These are phyloP conservation scores for Trichosanthes truncata DNA, from an alignment of 306 rosid genomes.

Conservation along the genomic window DNA sequence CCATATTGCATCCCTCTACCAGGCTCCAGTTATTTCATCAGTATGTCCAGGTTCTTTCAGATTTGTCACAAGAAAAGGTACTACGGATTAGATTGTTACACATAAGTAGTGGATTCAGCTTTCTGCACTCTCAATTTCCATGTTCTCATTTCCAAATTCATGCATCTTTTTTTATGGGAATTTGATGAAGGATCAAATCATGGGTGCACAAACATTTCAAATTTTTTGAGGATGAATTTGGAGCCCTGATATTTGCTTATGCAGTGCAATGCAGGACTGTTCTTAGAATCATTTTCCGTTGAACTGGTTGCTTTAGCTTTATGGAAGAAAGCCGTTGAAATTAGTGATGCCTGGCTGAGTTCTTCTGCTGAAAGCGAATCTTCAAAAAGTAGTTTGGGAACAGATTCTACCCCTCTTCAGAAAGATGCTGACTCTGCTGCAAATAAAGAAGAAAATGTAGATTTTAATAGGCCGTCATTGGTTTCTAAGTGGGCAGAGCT, in stretches of 20 bases:
- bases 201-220: neutral
- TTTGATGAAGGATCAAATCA: neutral
- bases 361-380: conserved; percentile 22
- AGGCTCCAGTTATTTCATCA: conserved; percentile 51
- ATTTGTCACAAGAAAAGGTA: conserved; percentile 65
- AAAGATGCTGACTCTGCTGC: conserved; percentile 21
- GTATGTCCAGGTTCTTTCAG: conserved; percentile 53
- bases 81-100: neutral
- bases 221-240: neutral
- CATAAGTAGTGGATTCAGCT: neutral
- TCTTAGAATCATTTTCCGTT: conserved; percentile 69
- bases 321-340: conserved; percentile 63
- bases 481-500: conserved; percentile 60
- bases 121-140: neutral
- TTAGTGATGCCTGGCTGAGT: conserved; percentile 45
- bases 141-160: neutral
- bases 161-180: neutral
- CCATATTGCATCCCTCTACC: conserved; percentile 49
- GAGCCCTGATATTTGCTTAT: conserved; percentile 20
- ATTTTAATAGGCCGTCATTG: conserved; percentile 44
- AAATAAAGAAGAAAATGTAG: conserved; percentile 27
- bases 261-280: conserved; percentile 47
- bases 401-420: conserved; percentile 16
- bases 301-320: conserved; percentile 83
- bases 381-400: conserved; percentile 30